These are phyloP conservation scores for Naganishia antarctica DNA, from an alignment of 768 basidiomycete genomes.

Conservation along the genomic window DNA sequence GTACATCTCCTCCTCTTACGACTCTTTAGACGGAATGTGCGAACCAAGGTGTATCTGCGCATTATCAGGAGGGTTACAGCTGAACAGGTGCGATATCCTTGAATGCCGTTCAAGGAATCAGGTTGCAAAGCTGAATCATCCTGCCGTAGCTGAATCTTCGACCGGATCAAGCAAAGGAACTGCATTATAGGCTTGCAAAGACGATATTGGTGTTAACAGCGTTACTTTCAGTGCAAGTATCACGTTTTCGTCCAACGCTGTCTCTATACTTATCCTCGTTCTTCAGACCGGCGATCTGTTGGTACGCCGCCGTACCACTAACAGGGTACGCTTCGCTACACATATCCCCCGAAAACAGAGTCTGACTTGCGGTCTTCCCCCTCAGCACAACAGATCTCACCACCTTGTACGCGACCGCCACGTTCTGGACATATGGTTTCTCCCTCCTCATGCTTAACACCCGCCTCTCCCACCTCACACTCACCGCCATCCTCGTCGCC, in stretches of 20 bases:
- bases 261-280: background rate
- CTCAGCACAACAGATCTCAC: constrained; percentile 76
- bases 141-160: background rate
- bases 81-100: constrained; percentile 51
- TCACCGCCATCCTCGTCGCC: constrained; percentile 72
- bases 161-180: background rate
- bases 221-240: constrained; percentile 33
- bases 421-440: constrained; percentile 86
- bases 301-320: constrained; percentile 32
- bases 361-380: background rate
- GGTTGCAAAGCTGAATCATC: background rate
- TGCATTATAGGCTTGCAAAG: constrained; percentile 24
- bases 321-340: constrained; percentile 25
- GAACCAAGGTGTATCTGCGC: constrained; percentile 55
- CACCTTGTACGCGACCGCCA: constrained; percentile 76
- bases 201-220: constrained; percentile 38
- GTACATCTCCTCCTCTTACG: constrained; percentile 68
- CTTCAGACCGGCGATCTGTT: constrained; percentile 38
- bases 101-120: no score
- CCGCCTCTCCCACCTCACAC: constrained; percentile 65
- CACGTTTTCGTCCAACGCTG: background rate
- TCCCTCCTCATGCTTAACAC: constrained; percentile 54
- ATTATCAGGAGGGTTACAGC: constrained; percentile 54
- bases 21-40: constrained; percentile 52
- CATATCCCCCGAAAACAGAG: constrained; percentile 26